Evolutionary conservation across 2,329 filamentous ascomycete genomes (phyloP), one percentile per base, ranked within the genome.

Genomic region (Alternaria panax): DNA sequence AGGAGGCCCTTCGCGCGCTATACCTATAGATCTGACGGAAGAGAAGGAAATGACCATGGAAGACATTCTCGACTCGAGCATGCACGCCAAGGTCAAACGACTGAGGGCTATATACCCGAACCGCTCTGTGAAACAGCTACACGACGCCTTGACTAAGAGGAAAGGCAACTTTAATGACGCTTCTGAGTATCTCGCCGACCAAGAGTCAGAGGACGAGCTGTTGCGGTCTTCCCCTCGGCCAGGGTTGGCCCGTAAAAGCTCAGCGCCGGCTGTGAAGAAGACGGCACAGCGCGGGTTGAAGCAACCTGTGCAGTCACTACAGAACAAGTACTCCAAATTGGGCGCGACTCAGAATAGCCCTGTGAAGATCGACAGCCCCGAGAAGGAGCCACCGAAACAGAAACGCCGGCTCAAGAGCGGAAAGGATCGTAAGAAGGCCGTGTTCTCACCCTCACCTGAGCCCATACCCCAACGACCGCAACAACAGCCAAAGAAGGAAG

Each of bases 121-220:
- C 5, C 77, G 81, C 32, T 78, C 82, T 0, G 77, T 89, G 5
- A 65, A 79, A 25, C 73, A 78, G 22, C 82, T 85, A 41, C 74
- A 84, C 43, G 77, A 85, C 56, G 84, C 85, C 5, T 74, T 91
- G 25, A 53, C 82, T 2, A 66, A 70, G 16, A 82, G 81, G 52
- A 82, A 80, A 20, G 84, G 85, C 1, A 83, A 86, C 59, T 84
- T 82, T 57, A 82, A 87, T 22, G 83, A 86, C 67, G 85, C 89
- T 2, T 76, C 53, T 14, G 59, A 59, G 9, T 65, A 62, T 38
- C 63, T 75, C 11, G 51, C 55, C 2, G 63, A 66, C 1, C 60
- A 74, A 12, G 59, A 69, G 5, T 74, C 70, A 2, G 72, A 73
- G 28, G 69, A 84, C 65, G 73, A 82, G 60, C 57, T 72, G 25